Evolutionary conservation across 306 rosid genomes (phyloP), one percentile per base, ranked within the genome.

Genomic region (Dryas drummondii): DNA sequence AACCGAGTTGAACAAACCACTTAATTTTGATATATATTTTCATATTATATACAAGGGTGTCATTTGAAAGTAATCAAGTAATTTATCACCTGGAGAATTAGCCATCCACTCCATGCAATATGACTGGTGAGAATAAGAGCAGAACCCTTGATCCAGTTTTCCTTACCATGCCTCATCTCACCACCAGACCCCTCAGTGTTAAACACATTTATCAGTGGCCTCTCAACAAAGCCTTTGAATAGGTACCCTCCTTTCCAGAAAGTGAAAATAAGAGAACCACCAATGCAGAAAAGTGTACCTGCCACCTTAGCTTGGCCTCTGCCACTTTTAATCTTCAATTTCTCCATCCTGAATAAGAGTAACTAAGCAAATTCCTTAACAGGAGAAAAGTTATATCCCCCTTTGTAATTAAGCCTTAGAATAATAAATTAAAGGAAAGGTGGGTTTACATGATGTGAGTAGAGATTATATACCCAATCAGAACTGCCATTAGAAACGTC

Each of bases 71-170:
- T 32, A 32, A 45, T 14, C 46, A 53, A 7, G 11, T 42, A 14
- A 50, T 46, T 55, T 0, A 45, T 80, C 67, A 84, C 88, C 85
- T 85, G 86, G 19, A 85, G 82, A 70, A 82, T 72, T 19, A 85
- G 48, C 84, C 86, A 85, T 15, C 69, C 57, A 82, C 84, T 82
- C 73, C 77, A 82, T 15, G 81, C 80, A 68, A 69, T 50, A 7
- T 72, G 54, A 52, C 80, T 69, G 5, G 13, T 63, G 8, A 85
- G 80, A 72, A 79, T 82, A 52, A 82, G 77, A 58, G 61, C 74
- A 7, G 88, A 63, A 27, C 88, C 88, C 77, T 82, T 85, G 32
- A 79, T 62, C 88, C 86, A 85, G 51, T 79, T 74, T 9, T 85
- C 52, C 17, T 54, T 9, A 22, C 26, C 52, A 70, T 48, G 77